Evolutionary conservation across 2,329 filamentous ascomycete genomes (phyloP).

Genomic region (Colletotrichum nymphaeae): DNA sequence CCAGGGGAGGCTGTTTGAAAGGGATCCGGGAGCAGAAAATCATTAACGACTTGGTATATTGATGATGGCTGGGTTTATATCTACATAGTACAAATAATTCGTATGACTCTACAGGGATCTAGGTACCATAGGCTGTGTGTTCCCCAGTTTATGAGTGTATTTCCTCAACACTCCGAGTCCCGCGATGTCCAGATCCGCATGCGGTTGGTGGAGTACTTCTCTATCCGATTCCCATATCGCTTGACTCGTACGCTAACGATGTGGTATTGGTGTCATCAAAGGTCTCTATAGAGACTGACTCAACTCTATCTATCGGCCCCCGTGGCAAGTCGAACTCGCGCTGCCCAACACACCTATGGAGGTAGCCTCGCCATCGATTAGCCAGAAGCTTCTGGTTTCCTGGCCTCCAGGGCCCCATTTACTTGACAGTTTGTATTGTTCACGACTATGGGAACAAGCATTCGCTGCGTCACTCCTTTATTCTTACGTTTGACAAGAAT

Average conservation of each 20-base stretch:
- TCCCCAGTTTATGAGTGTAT: background rate
- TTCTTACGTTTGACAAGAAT: background rate
- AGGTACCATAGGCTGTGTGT: background rate
- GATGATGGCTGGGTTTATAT: background rate
- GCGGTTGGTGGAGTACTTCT: background rate
- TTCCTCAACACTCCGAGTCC: background rate
- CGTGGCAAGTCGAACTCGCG: no score
- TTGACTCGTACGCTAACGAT: background rate
- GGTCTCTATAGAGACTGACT: background rate
- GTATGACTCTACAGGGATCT: background rate
- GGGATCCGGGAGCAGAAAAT: background rate
- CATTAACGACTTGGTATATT: background rate
- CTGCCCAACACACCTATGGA: no score
- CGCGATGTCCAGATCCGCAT: no score
- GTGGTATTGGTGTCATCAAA: background rate
- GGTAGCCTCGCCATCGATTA: no score
- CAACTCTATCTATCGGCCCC: no score
- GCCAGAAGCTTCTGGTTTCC: no score
- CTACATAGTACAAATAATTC: background rate
- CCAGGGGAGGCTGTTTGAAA: conserved; percentile 15
- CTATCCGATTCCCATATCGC: background rate
- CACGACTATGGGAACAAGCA: no score
- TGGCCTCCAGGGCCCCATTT: no score
- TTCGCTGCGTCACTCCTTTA: no score
- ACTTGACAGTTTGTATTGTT: no score